Evolutionary conservation across 805 yeast genomes (phyloP).

Genomic region (Cephaloascus fragrans): DNA sequence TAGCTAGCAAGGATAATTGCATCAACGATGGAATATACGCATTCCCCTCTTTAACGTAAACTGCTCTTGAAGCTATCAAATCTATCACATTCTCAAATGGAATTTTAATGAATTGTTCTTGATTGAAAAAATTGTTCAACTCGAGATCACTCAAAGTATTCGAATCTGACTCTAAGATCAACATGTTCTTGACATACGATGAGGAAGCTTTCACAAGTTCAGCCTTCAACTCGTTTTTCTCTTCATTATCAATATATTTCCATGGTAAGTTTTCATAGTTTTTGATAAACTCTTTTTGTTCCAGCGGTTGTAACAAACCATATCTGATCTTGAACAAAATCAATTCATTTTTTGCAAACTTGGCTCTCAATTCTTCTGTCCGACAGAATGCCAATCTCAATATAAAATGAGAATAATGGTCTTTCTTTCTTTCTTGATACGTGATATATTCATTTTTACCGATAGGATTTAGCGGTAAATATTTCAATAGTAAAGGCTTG

Average conservation of each 20-base stretch:
- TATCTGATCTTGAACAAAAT: constrained; percentile 67
- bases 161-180: constrained; percentile 17
- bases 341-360: constrained; percentile 73
- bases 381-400: constrained; percentile 85
- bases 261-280: constrained; percentile 55
- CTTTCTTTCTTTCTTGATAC: constrained; percentile 66
- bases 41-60: constrained; percentile 54
- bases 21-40: constrained; percentile 82
- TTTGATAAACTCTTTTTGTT: constrained; percentile 63
- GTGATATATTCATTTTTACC: constrained; percentile 23
- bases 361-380: constrained; percentile 68
- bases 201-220: constrained; percentile 49
- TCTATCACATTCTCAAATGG: constrained; percentile 83
- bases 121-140: constrained; percentile 37
- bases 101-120: constrained; percentile 68
- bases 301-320: constrained; percentile 48
- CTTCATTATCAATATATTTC: constrained; percentile 56
- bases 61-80: constrained; percentile 63
- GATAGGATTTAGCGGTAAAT: constrained; percentile 50
- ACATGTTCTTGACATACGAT: constrained; percentile 23
- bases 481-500: constrained; percentile 54
- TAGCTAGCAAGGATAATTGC: constrained; percentile 60
- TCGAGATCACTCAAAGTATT: constrained; percentile 34
- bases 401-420: constrained; percentile 86
- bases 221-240: constrained; percentile 38